phyloP scores from a whole-genome alignment of 2,329 filamentous ascomycete species.

The Thielaviopsis musarum region DNA sequence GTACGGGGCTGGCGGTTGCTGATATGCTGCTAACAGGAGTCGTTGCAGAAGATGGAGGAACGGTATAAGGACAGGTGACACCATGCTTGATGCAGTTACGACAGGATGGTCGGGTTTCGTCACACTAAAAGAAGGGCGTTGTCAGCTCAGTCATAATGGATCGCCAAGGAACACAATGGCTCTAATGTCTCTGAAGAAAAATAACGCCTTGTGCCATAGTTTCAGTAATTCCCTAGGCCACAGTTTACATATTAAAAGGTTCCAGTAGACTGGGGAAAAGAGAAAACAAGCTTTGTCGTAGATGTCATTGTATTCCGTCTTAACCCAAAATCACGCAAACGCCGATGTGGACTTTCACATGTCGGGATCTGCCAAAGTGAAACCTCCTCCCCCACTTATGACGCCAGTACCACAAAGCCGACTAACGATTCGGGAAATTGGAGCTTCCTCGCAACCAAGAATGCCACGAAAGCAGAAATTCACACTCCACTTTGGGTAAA shows the following conservation, averaged over 20 bases:
- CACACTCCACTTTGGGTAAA: background rate
- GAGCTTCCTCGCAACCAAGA: background rate
- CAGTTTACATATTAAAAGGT: background rate
- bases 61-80: slow-evolving; percentile 14
- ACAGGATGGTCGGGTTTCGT: slow-evolving; percentile 17
- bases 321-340: background rate
- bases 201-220: background rate
- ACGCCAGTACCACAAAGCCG: no score
- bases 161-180: background rate
- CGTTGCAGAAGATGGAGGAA: slow-evolving; percentile 9
- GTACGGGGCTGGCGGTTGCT: background rate
- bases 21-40: slow-evolving; percentile 3
- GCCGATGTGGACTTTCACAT: background rate
- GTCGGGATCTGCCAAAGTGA: no score
- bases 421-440: no score
- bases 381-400: no score
- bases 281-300: background rate
- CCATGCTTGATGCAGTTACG: slow-evolving; percentile 17
- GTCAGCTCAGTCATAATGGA: background rate
- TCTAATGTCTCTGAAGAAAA: background rate
- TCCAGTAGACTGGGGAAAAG: background rate
- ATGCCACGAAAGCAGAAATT: background rate
- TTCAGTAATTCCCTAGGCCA: background rate
- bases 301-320: background rate
- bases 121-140: slow-evolving; percentile 14